Percentiles rank a stretch among this genome's conserved stretches.
Conservation (phyloP, 441 rosid genomes). For the Isatis lusitanica region DNA sequence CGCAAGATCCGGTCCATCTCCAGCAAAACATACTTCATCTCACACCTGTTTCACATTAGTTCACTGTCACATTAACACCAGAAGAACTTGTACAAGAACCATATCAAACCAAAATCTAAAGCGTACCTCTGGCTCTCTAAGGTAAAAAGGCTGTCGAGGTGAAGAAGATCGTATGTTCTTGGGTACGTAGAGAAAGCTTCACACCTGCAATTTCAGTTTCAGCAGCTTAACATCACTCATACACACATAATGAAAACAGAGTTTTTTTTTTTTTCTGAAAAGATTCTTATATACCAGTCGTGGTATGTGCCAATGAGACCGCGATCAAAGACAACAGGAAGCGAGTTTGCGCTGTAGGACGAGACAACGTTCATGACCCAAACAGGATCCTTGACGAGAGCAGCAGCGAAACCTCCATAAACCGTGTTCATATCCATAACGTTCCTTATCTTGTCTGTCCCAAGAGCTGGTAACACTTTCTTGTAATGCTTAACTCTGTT, state of each 20-base stretch:
- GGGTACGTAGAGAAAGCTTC: conserved; percentile 97
- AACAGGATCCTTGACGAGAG: conserved; percentile 55
- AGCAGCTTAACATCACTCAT: conserved; percentile 3
- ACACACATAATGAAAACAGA: not conserved
- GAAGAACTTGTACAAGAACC: not conserved
- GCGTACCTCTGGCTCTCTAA: conserved; percentile 37
- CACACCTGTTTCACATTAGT: conserved; percentile 62
- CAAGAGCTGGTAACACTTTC: conserved; percentile 57
- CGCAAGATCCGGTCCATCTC: conserved; percentile 95
- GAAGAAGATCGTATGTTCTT: conserved; percentile 78
- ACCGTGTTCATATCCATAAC: conserved; percentile 78
- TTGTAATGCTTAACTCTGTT: conserved; percentile 66
- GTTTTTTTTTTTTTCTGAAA: not conserved
- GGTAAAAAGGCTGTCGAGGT: conserved; percentile 40
- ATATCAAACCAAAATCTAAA: not conserved
- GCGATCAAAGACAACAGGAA: conserved; percentile 80
- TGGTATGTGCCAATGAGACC: conserved; percentile 84
- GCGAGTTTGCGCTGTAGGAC: conserved; percentile 59
- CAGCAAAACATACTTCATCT: conserved; percentile 77
- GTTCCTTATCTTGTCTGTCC: conserved; percentile 63
- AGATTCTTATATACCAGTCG: conserved; percentile 52
- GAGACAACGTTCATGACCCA: conserved; percentile 97
- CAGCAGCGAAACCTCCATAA: conserved; percentile 85
- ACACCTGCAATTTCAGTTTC: conserved; percentile 51
- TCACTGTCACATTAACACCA: not conserved